These are phyloP conservation scores for Cornus controversa DNA, from an alignment of 148 eudicot genomes.

Conservation along the genomic window DNA sequence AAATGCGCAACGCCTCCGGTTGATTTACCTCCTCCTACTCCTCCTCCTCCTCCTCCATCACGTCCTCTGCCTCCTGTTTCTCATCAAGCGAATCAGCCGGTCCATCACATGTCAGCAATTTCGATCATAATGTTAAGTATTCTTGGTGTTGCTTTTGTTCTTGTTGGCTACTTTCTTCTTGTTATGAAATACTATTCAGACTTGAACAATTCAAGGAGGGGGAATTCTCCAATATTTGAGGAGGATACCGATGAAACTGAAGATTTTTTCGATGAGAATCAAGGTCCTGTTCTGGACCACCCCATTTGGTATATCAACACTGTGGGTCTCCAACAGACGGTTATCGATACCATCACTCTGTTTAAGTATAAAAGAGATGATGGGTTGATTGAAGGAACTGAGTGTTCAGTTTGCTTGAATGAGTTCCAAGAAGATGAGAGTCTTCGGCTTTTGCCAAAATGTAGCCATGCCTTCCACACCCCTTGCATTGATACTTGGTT, in stretches of 20 bases:
- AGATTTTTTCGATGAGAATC: conserved; percentile 17
- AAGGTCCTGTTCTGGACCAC: conserved; percentile 25
- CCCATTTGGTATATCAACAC: conserved; percentile 61
- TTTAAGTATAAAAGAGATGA: conserved; percentile 44
- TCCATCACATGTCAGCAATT: conserved; percentile 21
- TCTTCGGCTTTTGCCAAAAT: conserved; percentile 64
- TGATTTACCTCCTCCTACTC: background rate
- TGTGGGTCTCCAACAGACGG: conserved; percentile 45
- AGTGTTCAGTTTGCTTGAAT: conserved; percentile 60
- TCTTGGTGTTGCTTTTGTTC: conserved; percentile 40
- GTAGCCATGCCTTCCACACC: conserved; percentile 66
- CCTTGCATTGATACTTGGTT: conserved; percentile 66
- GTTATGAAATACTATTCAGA: conserved; percentile 19
- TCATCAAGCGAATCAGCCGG: no score
- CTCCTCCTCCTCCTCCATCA: background rate
- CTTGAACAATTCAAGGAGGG: conserved; percentile 8
- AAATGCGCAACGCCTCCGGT: no score
- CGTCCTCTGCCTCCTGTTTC: background rate
- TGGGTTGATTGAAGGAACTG: conserved; percentile 38
- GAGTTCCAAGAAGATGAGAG: conserved; percentile 59
- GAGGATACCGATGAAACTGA: background rate
- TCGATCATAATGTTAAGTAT: conserved; percentile 32
- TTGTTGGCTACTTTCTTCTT: conserved; percentile 35
- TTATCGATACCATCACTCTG: conserved; percentile 54
- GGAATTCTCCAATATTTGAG: background rate